Evolutionary conservation across 306 rosid genomes (phyloP), one percentile per base, ranked within the genome.

Genomic region (Dalbergia cochinchinensis): DNA sequence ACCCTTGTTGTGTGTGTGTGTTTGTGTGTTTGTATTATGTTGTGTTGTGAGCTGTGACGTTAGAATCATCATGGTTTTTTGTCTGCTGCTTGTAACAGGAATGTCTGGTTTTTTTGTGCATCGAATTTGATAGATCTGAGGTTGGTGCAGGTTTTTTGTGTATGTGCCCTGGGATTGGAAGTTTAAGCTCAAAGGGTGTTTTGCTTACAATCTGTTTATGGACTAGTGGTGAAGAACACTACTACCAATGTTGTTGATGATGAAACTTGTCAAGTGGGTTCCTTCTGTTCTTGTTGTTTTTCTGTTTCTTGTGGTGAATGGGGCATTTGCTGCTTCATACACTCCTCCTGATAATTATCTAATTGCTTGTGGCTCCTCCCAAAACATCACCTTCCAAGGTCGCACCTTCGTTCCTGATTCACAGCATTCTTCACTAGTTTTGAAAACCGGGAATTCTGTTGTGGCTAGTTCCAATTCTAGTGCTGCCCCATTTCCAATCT

Each of bases 321-420:
- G 75, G 71, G 88, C 95, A n/a, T 87, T 71, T 71, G 87, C 95
- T 73, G 66, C 59, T 18, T 86, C 59, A 37, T 86, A 79, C 80
- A 83, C 78, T 80, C 97, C 97, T 65, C 50, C 61, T 54, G 97
- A 94, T 78, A 92, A 91, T 85, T 92, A 91, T 83, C 74, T 92
- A 69, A 86, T 94, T 81, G 89, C 91, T 45, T 94, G 99, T 77
- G 99, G 99, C 74, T 87, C 99, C 33, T 66, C 94, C 0, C 80
- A 86, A 77, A 90, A 66, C 41, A 78, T 94, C 71, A 83, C 78
- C 76, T 94, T 86, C 61, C 97, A 91, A 84, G 90, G 80, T 39
- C 88, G 95, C 13, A 90, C 89, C 65, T 94, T 86, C 66, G 92
- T 92, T 82, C 95, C 95, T 47, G 99, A 94, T 83, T 87, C 91